These are phyloP conservation scores for Komagataella populi DNA, from an alignment of 805 yeast species.

Conservation along the genomic window DNA sequence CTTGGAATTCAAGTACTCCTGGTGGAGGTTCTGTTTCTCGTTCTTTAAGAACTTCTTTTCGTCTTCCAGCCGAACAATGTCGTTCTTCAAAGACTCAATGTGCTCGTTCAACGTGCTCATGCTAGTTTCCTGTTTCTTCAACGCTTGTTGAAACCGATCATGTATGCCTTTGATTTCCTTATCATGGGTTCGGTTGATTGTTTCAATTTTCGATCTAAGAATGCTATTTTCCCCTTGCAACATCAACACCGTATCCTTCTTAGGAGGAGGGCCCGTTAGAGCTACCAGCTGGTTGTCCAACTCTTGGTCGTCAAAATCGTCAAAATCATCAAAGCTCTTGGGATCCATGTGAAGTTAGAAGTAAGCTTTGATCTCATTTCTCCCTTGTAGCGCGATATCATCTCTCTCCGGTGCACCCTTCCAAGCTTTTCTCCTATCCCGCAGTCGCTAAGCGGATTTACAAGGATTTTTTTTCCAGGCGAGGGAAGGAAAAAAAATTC, in stretches of 20 bases:
- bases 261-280: neutral
- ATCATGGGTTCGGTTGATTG: slow-evolving; percentile 22
- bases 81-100: slow-evolving; percentile 11
- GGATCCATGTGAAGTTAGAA: neutral
- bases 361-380: too few species aligned
- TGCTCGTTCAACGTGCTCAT: slow-evolving; percentile 3
- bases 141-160: slow-evolving; percentile 8
- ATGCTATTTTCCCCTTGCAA: slow-evolving; percentile 73
- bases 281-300: neutral
- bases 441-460: neutral
- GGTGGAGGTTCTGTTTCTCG: slow-evolving; percentile 19
- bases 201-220: slow-evolving; percentile 48
- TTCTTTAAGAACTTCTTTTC: slow-evolving; percentile 41
- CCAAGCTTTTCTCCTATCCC: neutral
- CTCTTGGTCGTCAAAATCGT: neutral
- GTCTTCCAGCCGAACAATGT: slow-evolving; percentile 30
- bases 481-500: neutral
- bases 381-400: neutral
- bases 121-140: slow-evolving; percentile 11
- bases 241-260: slow-evolving; percentile 29
- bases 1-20: neutral
- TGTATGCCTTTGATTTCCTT: slow-evolving; percentile 25
- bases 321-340: neutral
- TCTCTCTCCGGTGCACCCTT: neutral
- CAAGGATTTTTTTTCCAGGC: neutral